Evolutionary conservation across 2,329 filamentous ascomycete genomes (phyloP), one percentile per base, ranked within the genome.

Genomic region (Colletotrichum coccodes): DNA sequence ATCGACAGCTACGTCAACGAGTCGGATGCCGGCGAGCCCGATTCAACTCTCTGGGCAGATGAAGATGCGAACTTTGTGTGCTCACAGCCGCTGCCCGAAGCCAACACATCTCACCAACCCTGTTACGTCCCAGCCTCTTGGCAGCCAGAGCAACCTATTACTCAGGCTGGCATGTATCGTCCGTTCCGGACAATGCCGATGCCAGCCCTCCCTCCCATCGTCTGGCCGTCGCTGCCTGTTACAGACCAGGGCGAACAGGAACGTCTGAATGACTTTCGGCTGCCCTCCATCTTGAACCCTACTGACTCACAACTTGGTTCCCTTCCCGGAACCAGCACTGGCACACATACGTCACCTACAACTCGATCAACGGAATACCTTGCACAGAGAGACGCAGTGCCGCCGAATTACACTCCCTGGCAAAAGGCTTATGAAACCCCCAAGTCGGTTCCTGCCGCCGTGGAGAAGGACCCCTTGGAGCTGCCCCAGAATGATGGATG

Each of bases 211-310:
- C 44, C 57, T 40, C 14, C 57, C 12, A 49, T 59, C 6, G 42
- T 40, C 23, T 56, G 52, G 52, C 52, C 52, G 18, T 14, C 54
- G 21, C 38, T 58, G n/a, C 26, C 59, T 42, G 23, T 23, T 14
- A 23, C 6, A 23, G 59, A 40, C 1, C 34, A 53, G 14, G n/a
- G 36, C n/a, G 59, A 61, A 14, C 46, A 52, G 4, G 46, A 12
- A 44, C 34, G 59, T 1, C 34, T 34, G 7, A 61, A 34, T 21
- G 60, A 54, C n/a, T 56, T 56, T 21, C 26, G 60, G 7, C 23
- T 63, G 36, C 60, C 60, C 4, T 58, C 60, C 5, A 62, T 62
- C 26, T 26, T 62, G 36, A 62, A 62, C n/a, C 30, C 40, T 12
- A 7, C 21, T n/a, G 30, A 46, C 6, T n/a, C 52, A 11, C 50